phyloP scores from a whole-genome alignment of 83 land plant species.

The Picea abies region DNA sequence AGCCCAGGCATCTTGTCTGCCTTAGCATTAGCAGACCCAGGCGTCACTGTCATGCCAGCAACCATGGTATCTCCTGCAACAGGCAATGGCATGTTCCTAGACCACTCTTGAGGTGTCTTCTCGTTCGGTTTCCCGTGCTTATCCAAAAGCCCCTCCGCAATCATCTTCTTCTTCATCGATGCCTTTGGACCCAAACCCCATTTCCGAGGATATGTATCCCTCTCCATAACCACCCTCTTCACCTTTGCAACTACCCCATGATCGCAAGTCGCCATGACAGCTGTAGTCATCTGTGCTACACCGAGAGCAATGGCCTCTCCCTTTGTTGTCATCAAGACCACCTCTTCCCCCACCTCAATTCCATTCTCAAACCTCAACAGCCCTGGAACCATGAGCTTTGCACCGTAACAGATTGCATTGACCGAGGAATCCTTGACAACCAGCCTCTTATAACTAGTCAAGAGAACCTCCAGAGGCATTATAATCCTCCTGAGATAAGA shows the following conservation, averaged over 20 bases:
- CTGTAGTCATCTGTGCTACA: constrained; percentile 82
- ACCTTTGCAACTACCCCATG: constrained; percentile 78
- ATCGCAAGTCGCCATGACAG: constrained; percentile 85
- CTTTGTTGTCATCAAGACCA: constrained; percentile 81
- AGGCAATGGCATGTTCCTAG: constrained; percentile 57
- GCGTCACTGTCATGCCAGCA: constrained; percentile 46
- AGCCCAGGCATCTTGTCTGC: constrained; percentile 15
- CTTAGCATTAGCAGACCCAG: not conserved
- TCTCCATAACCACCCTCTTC: constrained; percentile 89
- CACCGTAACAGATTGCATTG: constrained; percentile 86
- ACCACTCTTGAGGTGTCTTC: constrained; percentile 75
- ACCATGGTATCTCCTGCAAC: constrained; percentile 59
- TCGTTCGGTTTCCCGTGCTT: constrained; percentile 84
- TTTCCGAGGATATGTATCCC: constrained; percentile 85
- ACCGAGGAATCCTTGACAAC: constrained; percentile 87
- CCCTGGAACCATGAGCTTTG: constrained; percentile 87
- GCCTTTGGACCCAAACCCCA: constrained; percentile 86
- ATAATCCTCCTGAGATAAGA: constrained; percentile 68
- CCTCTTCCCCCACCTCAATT: constrained; percentile 73
- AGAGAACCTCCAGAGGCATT: constrained; percentile 73
- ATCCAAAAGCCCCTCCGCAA: constrained; percentile 63
- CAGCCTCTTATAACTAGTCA: constrained; percentile 75
- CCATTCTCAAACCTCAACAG: constrained; percentile 79
- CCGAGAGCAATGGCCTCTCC: constrained; percentile 86
- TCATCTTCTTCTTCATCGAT: constrained; percentile 74